Conservation (phyloP, 352 stramenopile genomes). For the Phytophthora vignae region DNA sequence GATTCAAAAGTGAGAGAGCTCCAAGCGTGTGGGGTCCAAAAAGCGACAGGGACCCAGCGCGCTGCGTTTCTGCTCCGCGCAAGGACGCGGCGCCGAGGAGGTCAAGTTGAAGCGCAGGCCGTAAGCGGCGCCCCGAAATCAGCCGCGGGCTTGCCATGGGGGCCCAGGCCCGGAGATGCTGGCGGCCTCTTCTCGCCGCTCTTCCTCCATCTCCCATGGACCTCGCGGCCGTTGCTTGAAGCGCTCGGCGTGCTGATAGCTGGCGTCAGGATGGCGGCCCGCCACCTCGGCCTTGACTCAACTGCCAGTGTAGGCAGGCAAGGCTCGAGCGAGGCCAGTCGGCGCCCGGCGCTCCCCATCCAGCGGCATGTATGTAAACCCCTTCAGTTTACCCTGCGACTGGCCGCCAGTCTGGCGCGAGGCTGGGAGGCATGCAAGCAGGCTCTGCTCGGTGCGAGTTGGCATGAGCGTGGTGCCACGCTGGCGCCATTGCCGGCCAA, state of each 20-base stretch:
- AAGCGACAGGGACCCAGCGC: neutral
- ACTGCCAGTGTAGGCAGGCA: no score
- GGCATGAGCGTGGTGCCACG: conserved; percentile 8
- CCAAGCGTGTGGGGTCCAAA: neutral
- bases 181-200: neutral
- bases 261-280: conserved; percentile 22
- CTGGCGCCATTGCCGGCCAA: conserved; percentile 6
- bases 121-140: neutral
- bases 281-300: neutral
- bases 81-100: conserved; percentile 10
- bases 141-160: neutral
- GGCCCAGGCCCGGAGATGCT: no score
- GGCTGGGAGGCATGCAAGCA: neutral
- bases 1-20: conserved; percentile 14
- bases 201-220: conserved; percentile 1
- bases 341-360: neutral
- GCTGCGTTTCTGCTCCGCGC: conserved; percentile 25
- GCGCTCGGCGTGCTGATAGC: conserved; percentile 6
- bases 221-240: conserved; percentile 10
- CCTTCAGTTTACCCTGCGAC: neutral
- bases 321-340: neutral
- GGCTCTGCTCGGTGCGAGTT: neutral
- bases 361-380: neutral
- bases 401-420: no score
- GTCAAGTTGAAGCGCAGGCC: conserved; percentile 24